Conservation (phyloP, 108 stramenopile species). For the Cyclotella atomus region DNA sequence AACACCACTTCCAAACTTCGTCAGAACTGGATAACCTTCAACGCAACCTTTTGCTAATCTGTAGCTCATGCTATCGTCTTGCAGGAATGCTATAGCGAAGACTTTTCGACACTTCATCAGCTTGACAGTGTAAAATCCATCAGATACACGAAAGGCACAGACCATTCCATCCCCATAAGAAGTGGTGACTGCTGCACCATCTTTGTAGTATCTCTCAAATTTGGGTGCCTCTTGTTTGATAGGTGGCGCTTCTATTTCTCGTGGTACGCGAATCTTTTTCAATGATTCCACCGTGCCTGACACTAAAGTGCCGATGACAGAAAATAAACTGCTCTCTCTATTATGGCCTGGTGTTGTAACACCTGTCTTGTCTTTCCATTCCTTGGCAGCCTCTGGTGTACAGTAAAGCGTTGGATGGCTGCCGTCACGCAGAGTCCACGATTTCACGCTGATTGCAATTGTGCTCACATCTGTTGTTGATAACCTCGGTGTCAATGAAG, state of each 20-base stretch:
- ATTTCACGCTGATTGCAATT: slow-evolving; percentile 62
- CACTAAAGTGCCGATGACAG: slow-evolving; percentile 57
- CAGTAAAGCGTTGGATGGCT: slow-evolving; percentile 76
- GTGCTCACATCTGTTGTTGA: slow-evolving; percentile 37
- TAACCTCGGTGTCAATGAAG: slow-evolving; percentile 1
- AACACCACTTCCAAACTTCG: slow-evolving; percentile 76
- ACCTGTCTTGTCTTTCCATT: slow-evolving; percentile 68
- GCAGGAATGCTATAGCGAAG: slow-evolving; percentile 62
- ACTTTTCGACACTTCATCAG: slow-evolving; percentile 60
- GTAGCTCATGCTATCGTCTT: slow-evolving; percentile 68
- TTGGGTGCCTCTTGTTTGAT: slow-evolving; percentile 30
- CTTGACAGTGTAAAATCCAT: slow-evolving; percentile 81
- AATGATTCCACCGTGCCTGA: slow-evolving; percentile 55
- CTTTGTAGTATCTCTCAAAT: slow-evolving; percentile 78
- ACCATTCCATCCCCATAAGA: slow-evolving; percentile 82
- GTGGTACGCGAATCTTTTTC: slow-evolving; percentile 49
- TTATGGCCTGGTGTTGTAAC: slow-evolving; percentile 18
- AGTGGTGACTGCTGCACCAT: slow-evolving; percentile 83
- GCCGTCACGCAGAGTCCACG: slow-evolving; percentile 82
- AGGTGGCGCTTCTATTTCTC: slow-evolving; percentile 43
- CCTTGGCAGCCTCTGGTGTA: slow-evolving; percentile 66
- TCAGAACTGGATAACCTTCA: slow-evolving; percentile 89
- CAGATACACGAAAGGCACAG: slow-evolving; percentile 61
- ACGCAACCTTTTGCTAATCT: slow-evolving; percentile 83
- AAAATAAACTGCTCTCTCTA: slow-evolving; percentile 62